These are phyloP conservation scores for Selenicereus undatus DNA, from an alignment of 148 eudicot species.

Conservation along the genomic window DNA sequence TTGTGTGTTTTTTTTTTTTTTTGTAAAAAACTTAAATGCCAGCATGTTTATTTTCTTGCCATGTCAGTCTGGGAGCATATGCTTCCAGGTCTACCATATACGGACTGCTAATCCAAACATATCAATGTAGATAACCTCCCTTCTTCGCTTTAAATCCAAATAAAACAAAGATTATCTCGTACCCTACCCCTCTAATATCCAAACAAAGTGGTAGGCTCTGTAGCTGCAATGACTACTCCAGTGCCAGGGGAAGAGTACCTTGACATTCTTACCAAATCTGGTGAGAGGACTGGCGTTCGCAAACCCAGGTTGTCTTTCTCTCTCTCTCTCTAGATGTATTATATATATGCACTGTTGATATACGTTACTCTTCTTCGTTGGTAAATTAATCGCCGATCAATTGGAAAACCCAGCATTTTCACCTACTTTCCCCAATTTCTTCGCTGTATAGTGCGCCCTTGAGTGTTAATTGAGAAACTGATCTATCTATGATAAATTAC, in stretches of 20 bases:
- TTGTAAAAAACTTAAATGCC: no score
- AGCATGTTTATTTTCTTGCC: no score
- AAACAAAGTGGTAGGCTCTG: not conserved
- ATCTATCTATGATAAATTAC: not conserved
- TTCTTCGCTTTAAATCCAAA: no score
- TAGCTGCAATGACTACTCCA: slow-evolving; percentile 25
- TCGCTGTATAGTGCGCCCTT: not conserved
- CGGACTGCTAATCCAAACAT: no score
- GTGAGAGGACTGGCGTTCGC: slow-evolving; percentile 44
- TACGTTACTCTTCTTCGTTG: not conserved
- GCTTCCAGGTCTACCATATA: no score
- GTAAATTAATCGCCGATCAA: not conserved
- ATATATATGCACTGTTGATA: not conserved
- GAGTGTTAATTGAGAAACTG: not conserved
- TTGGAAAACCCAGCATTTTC: not conserved
- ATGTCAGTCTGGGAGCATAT: no score
- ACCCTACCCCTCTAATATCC: no score
- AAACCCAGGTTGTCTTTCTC: slow-evolving; percentile 39
- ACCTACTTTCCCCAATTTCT: not conserved
- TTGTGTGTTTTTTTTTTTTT: no score
- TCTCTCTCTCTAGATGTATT: not conserved
- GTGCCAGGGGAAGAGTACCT: slow-evolving; percentile 35
- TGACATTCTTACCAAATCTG: slow-evolving; percentile 50
- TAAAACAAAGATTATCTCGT: no score
- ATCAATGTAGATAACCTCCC: no score